phyloP scores from a whole-genome alignment of 495 filamentous ascomycete species.

The Penicillium tannophilum region DNA sequence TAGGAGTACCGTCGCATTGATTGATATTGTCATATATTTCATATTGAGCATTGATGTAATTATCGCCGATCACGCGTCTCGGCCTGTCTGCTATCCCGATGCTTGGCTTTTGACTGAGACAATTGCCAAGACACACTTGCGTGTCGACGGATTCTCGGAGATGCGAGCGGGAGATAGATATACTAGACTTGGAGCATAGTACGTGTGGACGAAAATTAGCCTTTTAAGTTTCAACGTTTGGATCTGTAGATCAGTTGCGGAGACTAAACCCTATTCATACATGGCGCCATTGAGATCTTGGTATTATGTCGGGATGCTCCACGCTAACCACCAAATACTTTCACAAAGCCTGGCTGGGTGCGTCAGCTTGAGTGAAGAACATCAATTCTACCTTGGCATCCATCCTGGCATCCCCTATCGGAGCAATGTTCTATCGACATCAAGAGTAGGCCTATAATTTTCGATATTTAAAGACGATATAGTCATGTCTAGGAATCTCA shows the following conservation, averaged over 20 bases:
- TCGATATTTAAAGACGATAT: not conserved
- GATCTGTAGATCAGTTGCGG: not conserved
- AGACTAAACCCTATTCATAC: conserved; percentile 2
- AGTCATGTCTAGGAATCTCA: not conserved
- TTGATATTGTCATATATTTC: too few species aligned
- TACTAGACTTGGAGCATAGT: not conserved
- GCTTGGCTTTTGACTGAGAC: too few species aligned
- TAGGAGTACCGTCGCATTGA: too few species aligned
- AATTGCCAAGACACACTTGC: not conserved
- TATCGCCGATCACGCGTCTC: too few species aligned
- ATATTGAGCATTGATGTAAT: too few species aligned
- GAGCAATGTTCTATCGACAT: not conserved
- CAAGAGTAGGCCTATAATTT: too few species aligned
- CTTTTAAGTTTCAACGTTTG: not conserved
- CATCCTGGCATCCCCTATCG: too few species aligned
- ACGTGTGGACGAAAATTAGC: not conserved
- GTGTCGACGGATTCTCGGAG: not conserved
- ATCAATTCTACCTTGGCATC: not conserved
- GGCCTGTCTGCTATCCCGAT: not conserved
- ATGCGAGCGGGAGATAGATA: not conserved
- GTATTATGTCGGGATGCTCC: not conserved
- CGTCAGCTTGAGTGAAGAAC: not conserved
- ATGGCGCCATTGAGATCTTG: not conserved
- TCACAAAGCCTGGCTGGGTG: not conserved
- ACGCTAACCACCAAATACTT: not conserved